A percentile compares a stretch with the other conserved stretches of the same genome.
Conservation (phyloP, 352 stramenopile species). For the Globisporangium middletonii region DNA sequence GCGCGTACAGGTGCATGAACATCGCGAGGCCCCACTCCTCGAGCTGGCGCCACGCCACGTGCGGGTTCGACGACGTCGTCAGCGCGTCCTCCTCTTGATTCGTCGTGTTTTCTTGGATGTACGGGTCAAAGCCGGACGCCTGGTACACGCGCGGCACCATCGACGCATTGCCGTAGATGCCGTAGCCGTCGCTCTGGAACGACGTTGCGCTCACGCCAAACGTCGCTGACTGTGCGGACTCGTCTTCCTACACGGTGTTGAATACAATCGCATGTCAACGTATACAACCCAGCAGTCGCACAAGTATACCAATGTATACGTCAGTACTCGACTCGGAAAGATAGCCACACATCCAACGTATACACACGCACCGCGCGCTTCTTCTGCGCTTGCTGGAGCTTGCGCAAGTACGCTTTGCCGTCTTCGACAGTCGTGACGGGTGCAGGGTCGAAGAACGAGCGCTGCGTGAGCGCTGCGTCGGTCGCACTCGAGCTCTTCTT, state of each 20-base stretch:
- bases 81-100: constrained; percentile 70
- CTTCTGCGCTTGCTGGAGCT: constrained; percentile 47
- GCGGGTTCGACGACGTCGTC: constrained; percentile 62
- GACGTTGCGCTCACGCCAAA: constrained; percentile 44
- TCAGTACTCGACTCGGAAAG: neutral
- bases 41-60: constrained; percentile 69
- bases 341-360: neutral
- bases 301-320: neutral
- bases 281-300: neutral
- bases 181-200: constrained; percentile 51
- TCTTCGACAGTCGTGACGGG: constrained; percentile 66
- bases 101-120: constrained; percentile 47
- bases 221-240: constrained; percentile 39
- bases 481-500: constrained; percentile 21
- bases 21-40: constrained; percentile 73
- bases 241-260: constrained; percentile 22
- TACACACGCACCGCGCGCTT: constrained; percentile 15
- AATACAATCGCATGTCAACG: neutral
- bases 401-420: constrained; percentile 64
- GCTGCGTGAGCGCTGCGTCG: constrained; percentile 12
- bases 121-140: constrained; percentile 75
- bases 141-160: constrained; percentile 78
- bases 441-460: constrained; percentile 73
- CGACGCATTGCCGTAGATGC: constrained; percentile 64
- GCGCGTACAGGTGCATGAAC: constrained; percentile 86